Conservation (phyloP, 2,329 filamentous ascomycete genomes). For the Fusarium irregulare region DNA sequence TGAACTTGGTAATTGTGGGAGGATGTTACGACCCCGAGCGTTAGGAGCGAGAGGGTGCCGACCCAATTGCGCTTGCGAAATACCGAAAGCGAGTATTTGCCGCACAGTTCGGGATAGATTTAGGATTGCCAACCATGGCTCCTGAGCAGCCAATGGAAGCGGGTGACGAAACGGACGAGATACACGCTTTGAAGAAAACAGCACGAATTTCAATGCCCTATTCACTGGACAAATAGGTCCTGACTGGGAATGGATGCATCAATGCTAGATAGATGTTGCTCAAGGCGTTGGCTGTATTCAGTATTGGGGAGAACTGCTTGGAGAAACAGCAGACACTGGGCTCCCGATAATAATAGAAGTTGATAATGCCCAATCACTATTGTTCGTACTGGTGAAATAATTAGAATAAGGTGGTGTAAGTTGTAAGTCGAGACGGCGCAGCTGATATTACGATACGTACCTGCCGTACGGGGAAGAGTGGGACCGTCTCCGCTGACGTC, state of each 20-base stretch:
- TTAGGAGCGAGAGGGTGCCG: constrained; percentile 45
- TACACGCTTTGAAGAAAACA: background rate
- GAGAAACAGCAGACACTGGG: background rate
- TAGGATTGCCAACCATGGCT: constrained; percentile 18
- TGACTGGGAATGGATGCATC: background rate
- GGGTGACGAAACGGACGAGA: background rate
- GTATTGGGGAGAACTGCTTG: background rate
- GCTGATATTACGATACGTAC: constrained; percentile 26
- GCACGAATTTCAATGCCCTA: background rate
- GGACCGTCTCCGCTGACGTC: constrained; percentile 42
- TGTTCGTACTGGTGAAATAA: background rate
- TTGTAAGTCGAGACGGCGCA: background rate
- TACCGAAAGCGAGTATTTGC: constrained; percentile 25
- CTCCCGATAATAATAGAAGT: background rate
- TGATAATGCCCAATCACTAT: background rate
- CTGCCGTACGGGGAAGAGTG: constrained; percentile 34
- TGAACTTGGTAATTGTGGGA: constrained; percentile 92
- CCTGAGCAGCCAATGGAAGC: background rate
- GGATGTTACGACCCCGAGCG: constrained; percentile 73
- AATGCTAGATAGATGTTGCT: background rate
- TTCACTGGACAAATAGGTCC: background rate
- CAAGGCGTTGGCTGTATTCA: background rate
- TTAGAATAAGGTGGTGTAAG: background rate
- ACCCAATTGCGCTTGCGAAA: constrained; percentile 20
- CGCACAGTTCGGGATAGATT: constrained; percentile 36